Conservation (phyloP, 768 basidiomycete genomes). For the Boletellus sp. region DNA sequence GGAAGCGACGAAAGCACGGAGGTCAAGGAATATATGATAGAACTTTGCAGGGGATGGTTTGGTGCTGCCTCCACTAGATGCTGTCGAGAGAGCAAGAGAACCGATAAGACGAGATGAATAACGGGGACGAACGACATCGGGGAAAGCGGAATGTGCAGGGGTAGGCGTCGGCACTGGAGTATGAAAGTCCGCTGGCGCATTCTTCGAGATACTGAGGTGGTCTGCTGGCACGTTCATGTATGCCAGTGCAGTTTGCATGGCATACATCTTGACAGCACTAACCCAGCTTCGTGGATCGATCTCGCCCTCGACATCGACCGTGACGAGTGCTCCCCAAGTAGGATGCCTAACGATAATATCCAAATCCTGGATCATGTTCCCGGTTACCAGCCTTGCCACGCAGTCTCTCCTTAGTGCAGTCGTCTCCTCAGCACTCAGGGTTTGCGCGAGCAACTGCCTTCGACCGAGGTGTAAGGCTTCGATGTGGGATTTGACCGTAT, state of each 20-base stretch:
- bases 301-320: conserved; percentile 85
- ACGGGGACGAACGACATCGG: conserved; percentile 41
- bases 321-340: conserved; percentile 83
- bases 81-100: conserved; percentile 29
- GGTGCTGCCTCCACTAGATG: neutral
- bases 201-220: conserved; percentile 33
- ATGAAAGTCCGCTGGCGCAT: conserved; percentile 42
- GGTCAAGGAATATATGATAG: conserved; percentile 86
- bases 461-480: conserved; percentile 90
- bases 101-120: conserved; percentile 34
- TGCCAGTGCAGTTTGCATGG: conserved; percentile 80
- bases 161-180: conserved; percentile 47
- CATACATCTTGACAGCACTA: conserved; percentile 87
- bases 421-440: conserved; percentile 84
- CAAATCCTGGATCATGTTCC: conserved; percentile 87
- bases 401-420: conserved; percentile 78
- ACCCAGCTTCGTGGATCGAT: conserved; percentile 81
- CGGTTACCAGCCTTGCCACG: conserved; percentile 80
- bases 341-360: conserved; percentile 98
- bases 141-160: conserved; percentile 68
- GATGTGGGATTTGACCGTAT: conserved; percentile 81
- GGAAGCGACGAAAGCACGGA: conserved; percentile 89
- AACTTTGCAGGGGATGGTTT: conserved; percentile 61
- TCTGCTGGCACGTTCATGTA: conserved; percentile 57
- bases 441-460: conserved; percentile 83